Evolutionary conservation across 2,329 filamentous ascomycete species (phyloP).

Genomic region (Volutella citrinella): DNA sequence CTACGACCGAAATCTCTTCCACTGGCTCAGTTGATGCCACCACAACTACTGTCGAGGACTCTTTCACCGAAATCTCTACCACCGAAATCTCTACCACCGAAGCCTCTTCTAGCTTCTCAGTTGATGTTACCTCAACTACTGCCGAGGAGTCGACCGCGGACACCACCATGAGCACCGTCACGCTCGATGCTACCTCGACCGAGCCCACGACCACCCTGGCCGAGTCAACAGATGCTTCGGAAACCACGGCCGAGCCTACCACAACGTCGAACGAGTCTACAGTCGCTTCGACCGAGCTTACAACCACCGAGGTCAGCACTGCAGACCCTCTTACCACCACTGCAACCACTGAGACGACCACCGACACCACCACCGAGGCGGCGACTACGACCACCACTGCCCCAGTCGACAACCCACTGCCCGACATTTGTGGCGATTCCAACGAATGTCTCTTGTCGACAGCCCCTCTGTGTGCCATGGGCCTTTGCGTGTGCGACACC

Average conservation of each 20-base stretch:
- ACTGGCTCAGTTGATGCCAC: too few relatives aligned
- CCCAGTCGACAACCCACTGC: background rate
- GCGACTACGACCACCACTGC: background rate
- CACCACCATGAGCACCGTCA: background rate
- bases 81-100: too few relatives aligned
- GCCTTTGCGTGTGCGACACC: conserved; percentile 12
- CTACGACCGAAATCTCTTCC: too few relatives aligned
- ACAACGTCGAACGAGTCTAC: background rate
- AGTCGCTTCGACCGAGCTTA: background rate
- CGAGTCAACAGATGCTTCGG: background rate
- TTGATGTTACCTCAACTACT: background rate
- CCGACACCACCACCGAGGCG: background rate
- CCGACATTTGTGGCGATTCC: conserved; percentile 1
- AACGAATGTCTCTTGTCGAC: conserved; percentile 11
- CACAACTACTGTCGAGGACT: too few relatives aligned
- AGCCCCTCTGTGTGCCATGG: conserved; percentile 9
- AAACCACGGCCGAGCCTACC: background rate
- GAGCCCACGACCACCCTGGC: background rate
- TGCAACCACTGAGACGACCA: background rate
- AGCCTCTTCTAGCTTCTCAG: too few relatives aligned
- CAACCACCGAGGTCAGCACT: background rate
- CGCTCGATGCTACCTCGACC: background rate
- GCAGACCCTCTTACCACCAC: conserved; percentile 1
- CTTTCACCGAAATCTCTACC: too few relatives aligned
- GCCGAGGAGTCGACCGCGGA: too few relatives aligned